Base-by-base conservation (phyloP, 345 rosid genomes). In the Orychophragmus violaceus region DNA sequence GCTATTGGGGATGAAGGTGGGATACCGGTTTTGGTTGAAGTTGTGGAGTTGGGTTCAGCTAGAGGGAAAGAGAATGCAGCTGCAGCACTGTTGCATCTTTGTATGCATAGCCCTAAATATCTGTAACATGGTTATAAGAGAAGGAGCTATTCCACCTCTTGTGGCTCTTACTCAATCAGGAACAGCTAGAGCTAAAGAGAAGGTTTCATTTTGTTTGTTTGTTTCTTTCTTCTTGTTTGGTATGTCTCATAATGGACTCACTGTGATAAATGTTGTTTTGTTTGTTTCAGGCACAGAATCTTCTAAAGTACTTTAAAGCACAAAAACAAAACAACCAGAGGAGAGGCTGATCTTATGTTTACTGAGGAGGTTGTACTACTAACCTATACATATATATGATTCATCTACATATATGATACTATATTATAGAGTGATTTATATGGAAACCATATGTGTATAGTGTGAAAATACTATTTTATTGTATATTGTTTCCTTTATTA, bases 31-130 rank as follows among this genome's bases (percentile, higher is more conserved):
- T 76, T 95, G 45, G 96, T 95, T n/a, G 95, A 95, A 82, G 91
- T 89, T 71, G 91, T 95, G 52, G 99, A 95, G 80, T 75, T 95
- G 73, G 97, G 98, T 37, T 95, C 97, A 59, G 76, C 82, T 1
- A 89, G 96, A 79, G 97, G 97, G 21, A 91, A 87, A 82, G 98
- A 91, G 70, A 87, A 89, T 77, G 96, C 99, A 21, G 86, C 96
- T 0, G 96, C 97, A 33, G 95, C 99, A 53, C 94, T 95, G 56
- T 72, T 89, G 75, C 94, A 84, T 63, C 87, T 95, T 50, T 91
- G 90, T 79, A 78, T 82, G 23, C 81, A 62, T 68, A 91, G 84
- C 36, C 65, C 29, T 48, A 82, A 76, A 69, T 81, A n/a, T 82
- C 74, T 87, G 90, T 76, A 84, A 78, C 72, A 64, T 3, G 75